Percentiles rank a stretch among this genome's conserved stretches.
Conservation (phyloP, 495 filamentous ascomycete species). For the Apiosordaria backusii region DNA sequence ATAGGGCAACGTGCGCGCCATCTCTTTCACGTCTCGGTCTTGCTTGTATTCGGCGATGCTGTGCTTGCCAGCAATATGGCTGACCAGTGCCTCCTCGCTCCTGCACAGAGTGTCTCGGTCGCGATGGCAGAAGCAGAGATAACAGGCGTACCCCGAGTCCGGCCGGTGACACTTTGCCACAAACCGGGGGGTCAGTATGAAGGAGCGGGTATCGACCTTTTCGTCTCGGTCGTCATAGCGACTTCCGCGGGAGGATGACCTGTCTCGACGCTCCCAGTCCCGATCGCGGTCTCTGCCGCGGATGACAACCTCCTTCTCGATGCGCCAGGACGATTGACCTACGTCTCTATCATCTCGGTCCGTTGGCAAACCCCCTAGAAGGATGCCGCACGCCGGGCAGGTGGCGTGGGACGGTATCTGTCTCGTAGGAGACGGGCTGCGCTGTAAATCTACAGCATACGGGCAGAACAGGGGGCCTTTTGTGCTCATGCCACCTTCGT, state of each 20-base stretch:
- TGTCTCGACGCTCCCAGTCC: background rate
- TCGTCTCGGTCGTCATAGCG: constrained; percentile 16
- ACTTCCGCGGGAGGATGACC: background rate
- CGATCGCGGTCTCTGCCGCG: background rate
- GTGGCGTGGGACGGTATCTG: background rate
- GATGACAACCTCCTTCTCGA: constrained; percentile 31
- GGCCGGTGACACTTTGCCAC: constrained; percentile 36
- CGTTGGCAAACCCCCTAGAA: constrained; percentile 11
- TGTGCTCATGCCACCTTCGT: background rate
- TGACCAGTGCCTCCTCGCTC: constrained; percentile 27
- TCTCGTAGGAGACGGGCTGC: background rate
- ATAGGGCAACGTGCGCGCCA: constrained; percentile 10
- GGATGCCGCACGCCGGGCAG: constrained; percentile 25
- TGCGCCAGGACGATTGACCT: constrained; percentile 23
- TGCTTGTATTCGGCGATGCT: constrained; percentile 26
- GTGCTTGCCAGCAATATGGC: constrained; percentile 32
- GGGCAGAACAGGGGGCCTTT: constrained; percentile 30
- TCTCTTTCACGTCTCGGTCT: constrained; percentile 32
- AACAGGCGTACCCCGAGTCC: constrained; percentile 30
- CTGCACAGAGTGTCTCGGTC: constrained; percentile 32
- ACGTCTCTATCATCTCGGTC: background rate
- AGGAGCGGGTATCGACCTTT: constrained; percentile 24
- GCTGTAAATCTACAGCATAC: constrained; percentile 29
- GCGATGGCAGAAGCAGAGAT: constrained; percentile 25
- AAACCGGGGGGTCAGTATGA: constrained; percentile 32